These are phyloP conservation scores for Annulohypoxylon stygium DNA, from an alignment of 495 filamentous ascomycete species.

Conservation along the genomic window DNA sequence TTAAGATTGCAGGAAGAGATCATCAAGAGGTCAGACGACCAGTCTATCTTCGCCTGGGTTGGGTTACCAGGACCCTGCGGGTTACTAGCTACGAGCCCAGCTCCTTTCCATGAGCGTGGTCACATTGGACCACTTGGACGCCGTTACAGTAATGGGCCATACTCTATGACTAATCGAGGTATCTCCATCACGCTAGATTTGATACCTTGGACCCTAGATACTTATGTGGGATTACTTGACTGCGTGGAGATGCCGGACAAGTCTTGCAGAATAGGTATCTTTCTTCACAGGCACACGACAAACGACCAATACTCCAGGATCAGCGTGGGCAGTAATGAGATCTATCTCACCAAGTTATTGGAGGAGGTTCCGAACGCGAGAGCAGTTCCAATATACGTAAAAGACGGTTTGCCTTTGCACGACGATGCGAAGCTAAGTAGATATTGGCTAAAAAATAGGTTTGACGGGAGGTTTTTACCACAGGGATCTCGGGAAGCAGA, in stretches of 20 bases:
- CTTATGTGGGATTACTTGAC: background rate
- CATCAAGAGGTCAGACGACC: slow-evolving; percentile 44
- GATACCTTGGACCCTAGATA: background rate
- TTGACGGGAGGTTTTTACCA: background rate
- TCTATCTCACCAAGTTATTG: background rate
- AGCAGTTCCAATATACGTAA: background rate
- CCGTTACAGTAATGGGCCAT: background rate
- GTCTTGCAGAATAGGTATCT: background rate
- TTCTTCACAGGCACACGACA: background rate
- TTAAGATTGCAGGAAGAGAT: slow-evolving; percentile 51
- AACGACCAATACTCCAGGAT: background rate
- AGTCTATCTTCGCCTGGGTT: slow-evolving; percentile 35
- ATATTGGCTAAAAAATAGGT: background rate
- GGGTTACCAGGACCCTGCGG: background rate
- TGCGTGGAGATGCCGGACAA: background rate
- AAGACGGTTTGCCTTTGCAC: too few relatives aligned
- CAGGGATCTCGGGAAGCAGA: background rate
- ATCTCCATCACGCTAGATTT: slow-evolving; percentile 1
- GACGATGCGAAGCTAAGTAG: background rate
- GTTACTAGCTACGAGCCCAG: background rate
- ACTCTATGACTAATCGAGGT: slow-evolving; percentile 1
- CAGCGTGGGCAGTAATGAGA: background rate
- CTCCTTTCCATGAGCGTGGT: background rate
- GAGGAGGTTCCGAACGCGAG: background rate
- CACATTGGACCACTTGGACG: too few relatives aligned